Percentiles rank a stretch among this genome's conserved stretches.
Evolutionary conservation across 2,329 filamentous ascomycete species (phyloP).

Genomic region (Phaeosphaeriaceae sp.): DNA sequence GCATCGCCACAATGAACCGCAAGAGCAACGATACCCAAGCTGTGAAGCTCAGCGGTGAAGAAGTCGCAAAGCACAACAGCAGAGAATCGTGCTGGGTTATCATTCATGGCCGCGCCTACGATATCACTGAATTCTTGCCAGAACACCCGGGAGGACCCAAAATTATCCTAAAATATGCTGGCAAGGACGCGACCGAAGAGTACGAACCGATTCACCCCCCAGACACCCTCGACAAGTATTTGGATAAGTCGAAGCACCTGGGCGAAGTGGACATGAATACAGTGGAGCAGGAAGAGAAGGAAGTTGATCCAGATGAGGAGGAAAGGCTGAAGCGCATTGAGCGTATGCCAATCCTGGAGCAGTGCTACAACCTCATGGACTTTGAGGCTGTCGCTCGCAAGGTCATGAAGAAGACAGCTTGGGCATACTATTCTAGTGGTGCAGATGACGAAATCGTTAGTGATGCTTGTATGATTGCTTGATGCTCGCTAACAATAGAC

Average conservation of each 20-base stretch:
- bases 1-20: constrained; percentile 50
- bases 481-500: constrained; percentile 10
- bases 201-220: constrained; percentile 62
- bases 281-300: constrained; percentile 43
- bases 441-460: constrained; percentile 86
- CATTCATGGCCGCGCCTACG: constrained; percentile 70
- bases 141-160: constrained; percentile 72
- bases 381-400: constrained; percentile 91
- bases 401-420: constrained; percentile 93
- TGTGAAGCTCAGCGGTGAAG: constrained; percentile 53
- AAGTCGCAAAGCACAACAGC: constrained; percentile 75
- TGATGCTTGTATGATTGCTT: constrained; percentile 1
- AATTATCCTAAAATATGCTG: constrained; percentile 87
- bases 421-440: constrained; percentile 97
- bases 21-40: constrained; percentile 50
- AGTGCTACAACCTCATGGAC: constrained; percentile 64
- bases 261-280: constrained; percentile 49
- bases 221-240: constrained; percentile 51
- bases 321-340: constrained; percentile 71
- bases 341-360: constrained; percentile 54
- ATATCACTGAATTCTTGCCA: constrained; percentile 70
- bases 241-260: constrained; percentile 52
- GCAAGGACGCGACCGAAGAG: constrained; percentile 52
- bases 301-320: constrained; percentile 67
- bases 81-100: constrained; percentile 80